Conservation (phyloP, 2,329 filamentous ascomycete genomes). For the Nannizzia gypsea region DNA sequence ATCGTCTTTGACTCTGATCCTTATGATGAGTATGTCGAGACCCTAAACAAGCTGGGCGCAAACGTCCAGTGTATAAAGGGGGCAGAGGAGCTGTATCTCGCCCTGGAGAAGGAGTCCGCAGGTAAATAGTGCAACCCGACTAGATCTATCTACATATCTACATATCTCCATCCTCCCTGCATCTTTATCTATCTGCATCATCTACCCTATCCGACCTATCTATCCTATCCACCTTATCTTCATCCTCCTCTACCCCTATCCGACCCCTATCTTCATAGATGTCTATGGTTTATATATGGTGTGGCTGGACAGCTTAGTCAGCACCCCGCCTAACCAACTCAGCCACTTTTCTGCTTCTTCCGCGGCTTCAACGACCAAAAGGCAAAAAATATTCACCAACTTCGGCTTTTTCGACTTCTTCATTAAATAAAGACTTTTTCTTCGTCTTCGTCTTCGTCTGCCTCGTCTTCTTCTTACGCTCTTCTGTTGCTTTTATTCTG, state of each 20-base stretch:
- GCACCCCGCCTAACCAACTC: background rate
- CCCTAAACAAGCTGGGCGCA: slow-evolving; percentile 87
- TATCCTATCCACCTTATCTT: background rate
- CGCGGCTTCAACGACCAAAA: background rate
- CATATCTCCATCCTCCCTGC: background rate
- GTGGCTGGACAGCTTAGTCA: slow-evolving; percentile 5
- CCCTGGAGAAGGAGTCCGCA: slow-evolving; percentile 24
- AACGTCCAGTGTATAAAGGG: slow-evolving; percentile 80
- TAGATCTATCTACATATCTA: background rate
- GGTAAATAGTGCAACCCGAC: background rate
- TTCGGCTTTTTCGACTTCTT: background rate
- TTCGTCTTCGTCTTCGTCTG: background rate
- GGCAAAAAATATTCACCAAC: background rate
- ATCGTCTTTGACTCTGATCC: slow-evolving; percentile 91
- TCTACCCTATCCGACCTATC: background rate
- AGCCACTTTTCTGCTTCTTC: background rate
- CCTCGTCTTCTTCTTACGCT: background rate
- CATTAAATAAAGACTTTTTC: no score
- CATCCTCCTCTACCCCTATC: no score
- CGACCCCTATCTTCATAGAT: background rate
- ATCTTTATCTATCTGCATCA: background rate
- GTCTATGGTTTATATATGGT: background rate
- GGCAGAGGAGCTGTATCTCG: slow-evolving; percentile 60
- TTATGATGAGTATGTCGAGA: slow-evolving; percentile 88
- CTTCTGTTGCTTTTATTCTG: background rate